Base-by-base conservation (phyloP, 2,329 filamentous ascomycete genomes). In the Xylaria polymorpha region DNA sequence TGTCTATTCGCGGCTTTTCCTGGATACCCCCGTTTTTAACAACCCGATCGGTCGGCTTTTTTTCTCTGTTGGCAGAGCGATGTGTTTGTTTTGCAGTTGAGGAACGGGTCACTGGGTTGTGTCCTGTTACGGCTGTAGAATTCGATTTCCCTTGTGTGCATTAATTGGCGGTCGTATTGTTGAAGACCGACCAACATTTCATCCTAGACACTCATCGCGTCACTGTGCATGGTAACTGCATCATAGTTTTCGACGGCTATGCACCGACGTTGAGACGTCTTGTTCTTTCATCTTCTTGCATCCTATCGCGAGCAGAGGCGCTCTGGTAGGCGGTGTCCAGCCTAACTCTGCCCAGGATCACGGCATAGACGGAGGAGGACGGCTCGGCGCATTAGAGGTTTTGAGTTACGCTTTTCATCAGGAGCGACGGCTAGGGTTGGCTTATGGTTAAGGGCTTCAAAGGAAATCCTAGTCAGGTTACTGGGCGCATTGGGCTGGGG, bases 361-460 rank as follows among this genome's bases (percentile, higher is more conserved):
- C 14, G 46, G 61, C 7, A 61, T 71, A 70, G 71, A 48, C 48
- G 55, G 74, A 72, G 75, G 69, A 77, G 72, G 76, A 77, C 53
- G 68, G 74, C 75, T 77, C 72, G 73, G 70, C 72, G 72, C 72
- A 73, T 73, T 64, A 32, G 29, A 48, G 35, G 60, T 37, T 57
- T 66, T 55, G 50, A 58, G 37, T n/a, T 44, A 22, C 20, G 43
- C 35, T 68, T 53, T 62, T 63, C 44, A 57, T 57, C 25, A 29
- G 25, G 51, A 32, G 53, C 32, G 29, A 62, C 29, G 37, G 50
- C 61, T 39, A 50, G 50, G 44, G 46, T 6, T 44, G 44, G 46
- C 8, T 44, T 37, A 64, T 62, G 44, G 37, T 18, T 43, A 18
- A 51, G 44, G 39, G 29, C n/a, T 50, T 55, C 14, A 41, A 22